Percentiles rank a stretch among this genome's conserved stretches.
phyloP scores from a whole-genome alignment of 805 yeast species.

The Teunomyces cretensis region DNA sequence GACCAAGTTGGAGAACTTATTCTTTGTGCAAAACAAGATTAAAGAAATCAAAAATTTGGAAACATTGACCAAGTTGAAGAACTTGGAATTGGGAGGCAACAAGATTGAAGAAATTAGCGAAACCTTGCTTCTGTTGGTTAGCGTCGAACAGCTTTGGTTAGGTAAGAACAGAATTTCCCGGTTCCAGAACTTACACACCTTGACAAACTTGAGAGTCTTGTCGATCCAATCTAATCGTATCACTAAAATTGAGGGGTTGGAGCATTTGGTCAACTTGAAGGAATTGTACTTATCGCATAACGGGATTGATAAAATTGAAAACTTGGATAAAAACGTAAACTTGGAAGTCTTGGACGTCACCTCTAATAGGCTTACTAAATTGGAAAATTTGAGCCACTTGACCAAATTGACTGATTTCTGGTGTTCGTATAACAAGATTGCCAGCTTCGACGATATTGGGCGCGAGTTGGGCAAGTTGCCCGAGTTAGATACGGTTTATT shows the following conservation, averaged over 20 bases:
- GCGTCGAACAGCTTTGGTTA: constrained; percentile 80
- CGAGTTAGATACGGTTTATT: constrained; percentile 80
- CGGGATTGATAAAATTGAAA: constrained; percentile 71
- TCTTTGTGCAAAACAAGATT: constrained; percentile 87
- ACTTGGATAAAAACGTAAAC: constrained; percentile 66
- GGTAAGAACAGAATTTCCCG: constrained; percentile 79
- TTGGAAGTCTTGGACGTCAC: constrained; percentile 79
- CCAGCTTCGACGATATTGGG: constrained; percentile 67
- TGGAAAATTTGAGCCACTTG: constrained; percentile 68
- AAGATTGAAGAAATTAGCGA: constrained; percentile 57
- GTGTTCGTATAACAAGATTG: constrained; percentile 79
- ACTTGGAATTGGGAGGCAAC: constrained; percentile 91
- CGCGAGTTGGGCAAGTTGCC: constrained; percentile 61
- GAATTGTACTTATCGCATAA: constrained; percentile 89
- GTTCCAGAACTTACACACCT: constrained; percentile 59
- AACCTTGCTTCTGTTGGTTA: constrained; percentile 52
- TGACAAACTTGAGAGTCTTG: constrained; percentile 66
- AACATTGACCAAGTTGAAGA: constrained; percentile 53
- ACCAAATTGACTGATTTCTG: constrained; percentile 82
- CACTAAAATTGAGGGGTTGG: constrained; percentile 78
- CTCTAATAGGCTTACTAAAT: constrained; percentile 60
- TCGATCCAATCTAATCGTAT: constrained; percentile 88
- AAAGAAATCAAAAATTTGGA: constrained; percentile 66
- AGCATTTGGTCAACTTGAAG: constrained; percentile 65
- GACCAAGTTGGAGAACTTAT: constrained; percentile 62